Percentiles rank a stretch among this genome's conserved stretches.
phyloP scores from a whole-genome alignment of 805 yeast genomes.

The Diddensiella transvaalensis region DNA sequence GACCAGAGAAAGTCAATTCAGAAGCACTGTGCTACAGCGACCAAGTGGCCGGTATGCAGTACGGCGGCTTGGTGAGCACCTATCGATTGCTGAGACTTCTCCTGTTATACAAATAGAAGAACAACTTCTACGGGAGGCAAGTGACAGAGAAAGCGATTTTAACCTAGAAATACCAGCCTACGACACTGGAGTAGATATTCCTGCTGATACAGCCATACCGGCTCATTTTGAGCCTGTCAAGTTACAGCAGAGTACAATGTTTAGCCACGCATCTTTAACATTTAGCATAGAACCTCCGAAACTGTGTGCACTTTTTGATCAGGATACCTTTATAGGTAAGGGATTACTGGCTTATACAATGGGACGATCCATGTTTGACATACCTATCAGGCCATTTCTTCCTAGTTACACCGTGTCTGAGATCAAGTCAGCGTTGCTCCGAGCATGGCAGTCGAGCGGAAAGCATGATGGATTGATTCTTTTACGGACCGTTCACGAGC shows the following conservation, averaged over 20 bases:
- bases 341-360: not conserved
- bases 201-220: not conserved
- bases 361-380: no score
- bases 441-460: no score
- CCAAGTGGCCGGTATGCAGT: slow-evolving; percentile 10
- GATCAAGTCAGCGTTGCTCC: no score
- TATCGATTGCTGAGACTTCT: not conserved
- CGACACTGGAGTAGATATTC: not conserved
- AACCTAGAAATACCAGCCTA: not conserved
- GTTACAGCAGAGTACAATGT: not conserved
- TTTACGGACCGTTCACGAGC: no score
- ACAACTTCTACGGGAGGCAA: no score
- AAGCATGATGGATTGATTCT: no score
- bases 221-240: not conserved
- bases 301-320: not conserved
- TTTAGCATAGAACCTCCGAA: not conserved
- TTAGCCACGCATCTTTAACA: not conserved
- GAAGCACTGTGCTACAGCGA: slow-evolving; percentile 2
- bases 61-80: slow-evolving; percentile 1
- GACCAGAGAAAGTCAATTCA: not conserved
- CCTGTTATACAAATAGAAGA: not conserved
- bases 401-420: no score
- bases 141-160: no score
- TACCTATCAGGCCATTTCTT: no score
- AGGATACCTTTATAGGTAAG: not conserved